Evolutionary conservation across 352 stramenopile genomes (phyloP).

Genomic region (Phytophthora megakarya): DNA sequence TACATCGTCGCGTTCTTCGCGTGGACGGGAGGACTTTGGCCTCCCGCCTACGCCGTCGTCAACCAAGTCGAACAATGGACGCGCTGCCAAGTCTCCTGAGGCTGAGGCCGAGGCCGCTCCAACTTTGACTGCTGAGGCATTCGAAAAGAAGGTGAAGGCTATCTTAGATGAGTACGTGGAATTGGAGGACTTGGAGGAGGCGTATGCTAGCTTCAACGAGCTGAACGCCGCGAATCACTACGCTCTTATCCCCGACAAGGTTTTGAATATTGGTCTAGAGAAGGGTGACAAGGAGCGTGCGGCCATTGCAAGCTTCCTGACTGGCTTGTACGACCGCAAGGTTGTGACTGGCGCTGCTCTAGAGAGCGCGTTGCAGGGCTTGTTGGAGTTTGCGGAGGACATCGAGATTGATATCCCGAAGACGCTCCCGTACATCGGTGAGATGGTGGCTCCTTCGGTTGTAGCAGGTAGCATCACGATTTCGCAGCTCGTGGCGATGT

Average conservation of each 20-base stretch:
- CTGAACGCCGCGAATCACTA: constrained; percentile 60
- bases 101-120: constrained; percentile 19
- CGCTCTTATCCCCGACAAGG: constrained; percentile 50
- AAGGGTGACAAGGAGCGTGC: constrained; percentile 70
- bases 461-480: constrained; percentile 48
- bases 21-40: constrained; percentile 25
- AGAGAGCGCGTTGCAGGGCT: constrained; percentile 46
- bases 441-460: constrained; percentile 74
- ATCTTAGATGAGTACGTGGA: constrained; percentile 88
- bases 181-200: constrained; percentile 86
- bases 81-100: constrained; percentile 22
- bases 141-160: constrained; percentile 88
- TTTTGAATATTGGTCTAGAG: constrained; percentile 71
- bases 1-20: constrained; percentile 30
- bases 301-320: constrained; percentile 58
- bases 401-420: constrained; percentile 85
- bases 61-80: constrained; percentile 27
- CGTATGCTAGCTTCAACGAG: constrained; percentile 53
- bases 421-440: constrained; percentile 66
- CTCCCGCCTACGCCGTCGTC: constrained; percentile 48
- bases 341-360: constrained; percentile 53
- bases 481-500: constrained; percentile 46
- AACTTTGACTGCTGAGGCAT: constrained; percentile 51
- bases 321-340: constrained; percentile 53
- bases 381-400: constrained; percentile 80